phyloP scores from a whole-genome alignment of 495 filamentous ascomycete genomes.

The Hapsidospora chrysogenum region DNA sequence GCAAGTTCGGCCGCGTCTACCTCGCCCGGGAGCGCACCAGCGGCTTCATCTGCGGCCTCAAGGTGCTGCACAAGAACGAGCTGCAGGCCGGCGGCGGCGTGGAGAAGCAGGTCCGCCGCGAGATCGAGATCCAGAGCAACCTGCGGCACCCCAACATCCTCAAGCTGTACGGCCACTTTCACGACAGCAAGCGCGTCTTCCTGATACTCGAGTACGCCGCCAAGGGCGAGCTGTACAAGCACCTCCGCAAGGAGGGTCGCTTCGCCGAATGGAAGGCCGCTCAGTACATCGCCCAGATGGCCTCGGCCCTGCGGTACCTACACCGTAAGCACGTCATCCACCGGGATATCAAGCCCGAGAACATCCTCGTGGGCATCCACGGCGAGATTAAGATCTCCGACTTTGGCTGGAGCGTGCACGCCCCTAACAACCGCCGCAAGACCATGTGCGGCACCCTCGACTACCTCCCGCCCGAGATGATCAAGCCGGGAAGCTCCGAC shows the following conservation, averaged over 20 bases:
- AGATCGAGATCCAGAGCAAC: conserved; percentile 97
- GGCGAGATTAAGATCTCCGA: conserved; percentile 98
- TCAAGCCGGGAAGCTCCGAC: conserved; percentile 58
- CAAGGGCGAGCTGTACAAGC: conserved; percentile 93
- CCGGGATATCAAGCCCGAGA: conserved; percentile 97
- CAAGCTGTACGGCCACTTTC: conserved; percentile 87
- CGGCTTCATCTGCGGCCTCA: conserved; percentile 90
- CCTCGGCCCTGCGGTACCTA: conserved; percentile 74
- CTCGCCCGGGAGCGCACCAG: conserved; percentile 77
- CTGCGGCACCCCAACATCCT: conserved; percentile 93
- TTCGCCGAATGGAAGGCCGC: conserved; percentile 96
- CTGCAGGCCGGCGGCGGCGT: conserved; percentile 73
- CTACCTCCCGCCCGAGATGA: conserved; percentile 96
- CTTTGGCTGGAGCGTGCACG: conserved; percentile 97
- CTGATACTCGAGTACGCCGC: conserved; percentile 92
- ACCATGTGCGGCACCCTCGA: conserved; percentile 97
- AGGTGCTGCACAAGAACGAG: conserved; percentile 91
- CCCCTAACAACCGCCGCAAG: conserved; percentile 80
- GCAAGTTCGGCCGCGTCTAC: conserved; percentile 95
- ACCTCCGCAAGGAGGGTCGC: conserved; percentile 68
- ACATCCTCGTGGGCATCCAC: conserved; percentile 92
- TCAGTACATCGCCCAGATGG: conserved; percentile 98
- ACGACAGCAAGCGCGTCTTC: conserved; percentile 91
- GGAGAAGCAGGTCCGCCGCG: conserved; percentile 91
- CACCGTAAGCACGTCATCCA: conserved; percentile 99